phyloP scores from a whole-genome alignment of 2,329 filamentous ascomycete genomes.

The Trichoderma brevicompactum region DNA sequence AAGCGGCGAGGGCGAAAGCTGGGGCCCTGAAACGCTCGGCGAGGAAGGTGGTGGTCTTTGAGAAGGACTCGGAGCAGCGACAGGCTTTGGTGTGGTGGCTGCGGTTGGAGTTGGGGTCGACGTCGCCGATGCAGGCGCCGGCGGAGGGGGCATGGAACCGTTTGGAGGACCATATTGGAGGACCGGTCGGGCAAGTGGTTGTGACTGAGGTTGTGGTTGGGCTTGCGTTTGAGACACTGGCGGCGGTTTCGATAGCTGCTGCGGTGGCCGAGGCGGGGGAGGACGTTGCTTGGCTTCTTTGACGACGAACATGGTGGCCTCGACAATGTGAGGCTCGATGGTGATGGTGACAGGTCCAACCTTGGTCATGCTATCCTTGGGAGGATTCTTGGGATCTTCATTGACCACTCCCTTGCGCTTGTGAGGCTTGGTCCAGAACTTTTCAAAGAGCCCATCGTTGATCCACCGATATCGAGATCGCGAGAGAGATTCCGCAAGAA shows the following conservation, averaged over 20 bases:
- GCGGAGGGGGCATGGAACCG: constrained; percentile 62
- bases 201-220: constrained; percentile 25
- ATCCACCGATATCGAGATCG: constrained; percentile 77
- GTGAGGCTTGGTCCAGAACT: constrained; percentile 74
- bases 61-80: constrained; percentile 32
- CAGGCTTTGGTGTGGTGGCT: constrained; percentile 27
- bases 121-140: constrained; percentile 41
- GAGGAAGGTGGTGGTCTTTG: constrained; percentile 34
- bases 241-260: constrained; percentile 31
- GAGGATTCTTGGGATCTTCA: constrained; percentile 68
- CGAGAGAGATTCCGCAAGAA: constrained; percentile 72
- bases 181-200: constrained; percentile 53
- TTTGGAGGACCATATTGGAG: constrained; percentile 69
- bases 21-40: constrained; percentile 28
- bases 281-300: constrained; percentile 61
- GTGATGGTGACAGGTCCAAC: constrained; percentile 75
- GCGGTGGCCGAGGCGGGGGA: constrained; percentile 41
- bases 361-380: constrained; percentile 73
- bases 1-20: constrained; percentile 21
- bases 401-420: constrained; percentile 68
- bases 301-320: constrained; percentile 73
- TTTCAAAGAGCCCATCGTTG: constrained; percentile 72
- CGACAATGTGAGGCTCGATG: constrained; percentile 79
- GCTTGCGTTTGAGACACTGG: constrained; percentile 21
- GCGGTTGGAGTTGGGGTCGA: constrained; percentile 28